Conservation (phyloP, 108 stramenopile species). For the Cyclotella choctawhatcheeana region DNA sequence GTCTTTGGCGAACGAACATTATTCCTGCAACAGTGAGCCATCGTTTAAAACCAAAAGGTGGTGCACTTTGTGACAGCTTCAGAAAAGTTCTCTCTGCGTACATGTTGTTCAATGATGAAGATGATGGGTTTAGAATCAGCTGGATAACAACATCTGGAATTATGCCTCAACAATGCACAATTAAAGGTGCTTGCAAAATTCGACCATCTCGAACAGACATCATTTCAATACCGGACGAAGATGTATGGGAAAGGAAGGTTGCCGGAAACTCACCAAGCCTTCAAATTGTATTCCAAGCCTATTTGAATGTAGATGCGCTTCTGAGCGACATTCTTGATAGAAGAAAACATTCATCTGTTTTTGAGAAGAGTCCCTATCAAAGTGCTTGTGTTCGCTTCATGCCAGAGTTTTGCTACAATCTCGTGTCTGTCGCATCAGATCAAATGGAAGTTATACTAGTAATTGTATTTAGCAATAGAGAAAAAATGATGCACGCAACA, state of each 20-base stretch:
- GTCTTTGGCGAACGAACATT: constrained; percentile 49
- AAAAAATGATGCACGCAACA: constrained; percentile 33
- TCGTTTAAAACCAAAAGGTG: background rate
- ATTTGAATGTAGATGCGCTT: constrained; percentile 63
- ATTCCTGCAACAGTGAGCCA: constrained; percentile 29
- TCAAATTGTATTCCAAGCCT: constrained; percentile 50
- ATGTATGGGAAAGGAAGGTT: constrained; percentile 42
- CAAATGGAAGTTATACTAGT: constrained; percentile 53
- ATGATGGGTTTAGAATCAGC: constrained; percentile 72
- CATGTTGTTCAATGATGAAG: constrained; percentile 74
- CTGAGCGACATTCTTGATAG: constrained; percentile 50
- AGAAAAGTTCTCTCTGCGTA: constrained; percentile 46
- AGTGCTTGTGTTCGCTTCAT: constrained; percentile 30
- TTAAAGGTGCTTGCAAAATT: background rate
- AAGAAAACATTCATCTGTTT: constrained; percentile 45
- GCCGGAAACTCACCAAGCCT: too few relatives aligned
- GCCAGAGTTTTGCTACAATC: constrained; percentile 66
- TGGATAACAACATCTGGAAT: constrained; percentile 46
- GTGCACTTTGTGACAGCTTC: constrained; percentile 12
- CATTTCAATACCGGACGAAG: constrained; percentile 22
- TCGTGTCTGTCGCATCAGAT: constrained; percentile 53
- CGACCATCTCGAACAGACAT: constrained; percentile 43
- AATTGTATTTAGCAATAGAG: constrained; percentile 59
- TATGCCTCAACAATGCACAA: constrained; percentile 1
- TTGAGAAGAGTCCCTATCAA: constrained; percentile 37